Evolutionary conservation across 768 basidiomycete species (phyloP).

Genomic region (Trametes cubensis): DNA sequence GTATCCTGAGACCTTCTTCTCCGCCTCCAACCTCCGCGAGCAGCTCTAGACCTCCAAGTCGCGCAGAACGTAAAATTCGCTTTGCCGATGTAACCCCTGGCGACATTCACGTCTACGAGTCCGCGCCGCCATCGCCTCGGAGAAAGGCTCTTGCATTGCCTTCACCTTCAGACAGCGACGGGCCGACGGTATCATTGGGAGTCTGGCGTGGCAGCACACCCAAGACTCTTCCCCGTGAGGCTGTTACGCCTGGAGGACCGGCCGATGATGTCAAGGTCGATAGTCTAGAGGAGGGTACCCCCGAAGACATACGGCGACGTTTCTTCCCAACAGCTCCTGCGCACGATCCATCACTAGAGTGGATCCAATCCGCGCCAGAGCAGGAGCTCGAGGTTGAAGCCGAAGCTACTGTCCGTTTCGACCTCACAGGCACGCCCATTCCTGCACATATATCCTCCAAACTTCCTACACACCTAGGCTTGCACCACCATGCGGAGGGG

Average conservation of each 20-base stretch:
- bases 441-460: constrained; percentile 51
- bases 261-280: not conserved
- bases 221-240: not conserved
- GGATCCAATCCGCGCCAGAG: constrained; percentile 58
- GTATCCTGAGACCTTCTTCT: constrained; percentile 20
- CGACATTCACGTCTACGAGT: constrained; percentile 85
- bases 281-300: constrained; percentile 63
- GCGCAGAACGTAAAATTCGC: constrained; percentile 58
- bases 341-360: constrained; percentile 75
- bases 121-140: constrained; percentile 76
- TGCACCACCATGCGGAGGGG: constrained; percentile 87
- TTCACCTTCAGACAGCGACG: constrained; percentile 44
- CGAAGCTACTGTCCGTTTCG: constrained; percentile 51
- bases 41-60: constrained; percentile 62
- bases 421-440: constrained; percentile 75
- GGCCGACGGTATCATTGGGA: constrained; percentile 43
- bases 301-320: constrained; percentile 80
- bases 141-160: constrained; percentile 61
- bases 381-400: constrained; percentile 31
- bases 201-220: constrained; percentile 35
- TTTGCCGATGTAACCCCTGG: constrained; percentile 75
- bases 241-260: not conserved
- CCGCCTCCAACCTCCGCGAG: constrained; percentile 31
- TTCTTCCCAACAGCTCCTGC: constrained; percentile 77
- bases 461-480: constrained; percentile 81